Percentiles rank a stretch among this genome's conserved stretches.
phyloP scores from a whole-genome alignment of 345 rosid species.

The Noccaea caerulescens region DNA sequence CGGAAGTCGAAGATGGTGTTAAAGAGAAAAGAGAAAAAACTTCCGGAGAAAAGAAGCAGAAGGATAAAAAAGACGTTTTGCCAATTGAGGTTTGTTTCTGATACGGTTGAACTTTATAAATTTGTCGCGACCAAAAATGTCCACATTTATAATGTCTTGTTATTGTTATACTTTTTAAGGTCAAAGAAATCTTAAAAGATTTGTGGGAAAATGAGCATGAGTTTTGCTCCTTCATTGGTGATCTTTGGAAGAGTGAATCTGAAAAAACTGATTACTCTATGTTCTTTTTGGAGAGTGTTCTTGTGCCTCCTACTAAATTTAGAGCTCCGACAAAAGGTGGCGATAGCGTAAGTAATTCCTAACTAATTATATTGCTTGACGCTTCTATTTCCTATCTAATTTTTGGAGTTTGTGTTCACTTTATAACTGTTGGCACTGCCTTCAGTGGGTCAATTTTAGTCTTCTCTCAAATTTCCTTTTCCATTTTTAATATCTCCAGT shows the following conservation, averaged over 20 bases:
- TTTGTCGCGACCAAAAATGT: neutral
- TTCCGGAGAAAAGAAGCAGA: constrained; percentile 28
- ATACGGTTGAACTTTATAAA: constrained; percentile 12
- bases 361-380: neutral
- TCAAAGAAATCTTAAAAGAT: constrained; percentile 54
- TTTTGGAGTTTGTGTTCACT: constrained; percentile 16
- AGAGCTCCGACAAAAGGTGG: constrained; percentile 88
- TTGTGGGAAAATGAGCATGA: constrained; percentile 86
- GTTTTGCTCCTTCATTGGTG: constrained; percentile 75
- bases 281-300: constrained; percentile 80
- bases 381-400: neutral
- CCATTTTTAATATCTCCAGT: neutral
- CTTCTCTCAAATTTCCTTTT: constrained; percentile 1
- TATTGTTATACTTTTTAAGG: constrained; percentile 51
- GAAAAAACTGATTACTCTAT: constrained; percentile 57
- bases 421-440: constrained; percentile 16
- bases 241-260: constrained; percentile 68
- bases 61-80: constrained; percentile 60
- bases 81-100: constrained; percentile 69
- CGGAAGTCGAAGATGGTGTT: constrained; percentile 39
- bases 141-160: constrained; percentile 25
- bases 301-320: constrained; percentile 89
- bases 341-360: constrained; percentile 71
- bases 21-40: constrained; percentile 43
- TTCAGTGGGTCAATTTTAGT: constrained; percentile 19